A percentile compares a stretch with the other conserved stretches of the same genome.
phyloP scores from a whole-genome alignment of 108 stramenopile genomes.

The Skeletonema potamos region DNA sequence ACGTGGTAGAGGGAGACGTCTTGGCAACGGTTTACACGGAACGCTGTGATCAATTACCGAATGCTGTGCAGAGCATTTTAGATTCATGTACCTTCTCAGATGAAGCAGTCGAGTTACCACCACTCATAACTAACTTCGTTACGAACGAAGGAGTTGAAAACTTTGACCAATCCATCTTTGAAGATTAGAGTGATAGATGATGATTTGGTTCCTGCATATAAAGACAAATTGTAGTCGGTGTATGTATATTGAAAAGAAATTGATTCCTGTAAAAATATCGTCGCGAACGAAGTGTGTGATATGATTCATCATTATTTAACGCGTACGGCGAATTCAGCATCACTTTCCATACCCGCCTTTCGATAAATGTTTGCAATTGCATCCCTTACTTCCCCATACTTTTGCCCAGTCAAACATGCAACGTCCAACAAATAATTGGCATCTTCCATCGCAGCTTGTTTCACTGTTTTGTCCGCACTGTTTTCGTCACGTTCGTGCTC shows the following conservation, averaged over 20 bases:
- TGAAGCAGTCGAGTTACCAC: background rate
- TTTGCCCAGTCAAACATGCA: slow-evolving; percentile 55
- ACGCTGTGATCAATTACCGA: slow-evolving; percentile 5
- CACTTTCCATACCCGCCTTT: slow-evolving; percentile 58
- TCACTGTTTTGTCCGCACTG: slow-evolving; percentile 53
- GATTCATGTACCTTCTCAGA: slow-evolving; percentile 26
- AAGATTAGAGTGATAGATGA: slow-evolving; percentile 1
- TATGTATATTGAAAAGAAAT: background rate
- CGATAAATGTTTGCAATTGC: slow-evolving; percentile 65
- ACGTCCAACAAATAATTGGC: slow-evolving; percentile 75
- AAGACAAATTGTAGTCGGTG: too few species aligned
- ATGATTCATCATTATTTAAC: background rate
- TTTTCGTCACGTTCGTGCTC: slow-evolving; percentile 68
- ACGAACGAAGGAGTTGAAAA: slow-evolving; percentile 29
- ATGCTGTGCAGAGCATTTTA: slow-evolving; percentile 5
- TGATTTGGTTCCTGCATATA: too few species aligned
- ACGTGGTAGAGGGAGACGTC: slow-evolving; percentile 50
- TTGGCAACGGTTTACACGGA: slow-evolving; percentile 48
- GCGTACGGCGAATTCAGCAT: slow-evolving; percentile 66
- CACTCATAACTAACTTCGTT: slow-evolving; percentile 37
- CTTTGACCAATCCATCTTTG: slow-evolving; percentile 22
- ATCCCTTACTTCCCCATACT: slow-evolving; percentile 57
- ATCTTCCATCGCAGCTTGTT: slow-evolving; percentile 69
- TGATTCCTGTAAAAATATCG: background rate
- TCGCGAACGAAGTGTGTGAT: background rate